Conservation (phyloP, 352 stramenopile genomes). For the Phytopythium montanum region DNA sequence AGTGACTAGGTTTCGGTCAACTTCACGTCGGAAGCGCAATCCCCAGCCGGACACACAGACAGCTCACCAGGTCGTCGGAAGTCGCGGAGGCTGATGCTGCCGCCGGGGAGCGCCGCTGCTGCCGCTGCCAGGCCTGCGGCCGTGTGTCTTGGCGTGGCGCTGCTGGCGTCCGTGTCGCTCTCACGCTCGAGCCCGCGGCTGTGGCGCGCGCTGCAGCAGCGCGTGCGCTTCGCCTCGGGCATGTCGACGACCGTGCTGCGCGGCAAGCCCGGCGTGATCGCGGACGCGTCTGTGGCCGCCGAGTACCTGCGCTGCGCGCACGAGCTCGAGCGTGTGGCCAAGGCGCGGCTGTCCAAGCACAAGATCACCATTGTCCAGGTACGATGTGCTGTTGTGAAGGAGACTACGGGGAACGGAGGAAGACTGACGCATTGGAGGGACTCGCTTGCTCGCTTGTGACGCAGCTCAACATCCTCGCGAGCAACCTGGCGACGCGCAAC, state of each 20-base stretch:
- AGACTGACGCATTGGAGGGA: background rate
- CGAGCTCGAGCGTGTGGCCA: slow-evolving; percentile 34
- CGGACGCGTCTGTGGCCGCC: background rate
- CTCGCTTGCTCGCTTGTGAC: background rate
- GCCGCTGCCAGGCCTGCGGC: slow-evolving; percentile 25
- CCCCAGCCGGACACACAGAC: too few species aligned
- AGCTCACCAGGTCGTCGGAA: too few species aligned
- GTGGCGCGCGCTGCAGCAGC: slow-evolving; percentile 45
- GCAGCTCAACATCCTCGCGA: slow-evolving; percentile 83
- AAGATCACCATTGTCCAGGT: slow-evolving; percentile 81
- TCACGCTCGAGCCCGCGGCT: slow-evolving; percentile 40
- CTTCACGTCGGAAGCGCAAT: background rate
- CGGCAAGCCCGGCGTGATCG: slow-evolving; percentile 12
- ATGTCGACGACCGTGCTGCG: slow-evolving; percentile 14
- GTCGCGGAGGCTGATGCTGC: slow-evolving; percentile 9
- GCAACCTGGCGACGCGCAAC: slow-evolving; percentile 80
- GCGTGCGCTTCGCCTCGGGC: slow-evolving; percentile 17
- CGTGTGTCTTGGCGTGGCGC: slow-evolving; percentile 58
- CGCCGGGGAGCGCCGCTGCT: slow-evolving; percentile 2
- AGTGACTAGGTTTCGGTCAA: slow-evolving; percentile 3
- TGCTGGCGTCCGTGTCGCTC: slow-evolving; percentile 69
- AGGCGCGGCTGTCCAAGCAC: slow-evolving; percentile 37
- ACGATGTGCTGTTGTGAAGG: background rate
- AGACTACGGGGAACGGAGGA: too few species aligned
- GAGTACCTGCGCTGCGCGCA: slow-evolving; percentile 45